A percentile compares a stretch with the other conserved stretches of the same genome.
Conservation (phyloP, 192 early-diverging fungal species). For the Obelidium mucronatum region DNA sequence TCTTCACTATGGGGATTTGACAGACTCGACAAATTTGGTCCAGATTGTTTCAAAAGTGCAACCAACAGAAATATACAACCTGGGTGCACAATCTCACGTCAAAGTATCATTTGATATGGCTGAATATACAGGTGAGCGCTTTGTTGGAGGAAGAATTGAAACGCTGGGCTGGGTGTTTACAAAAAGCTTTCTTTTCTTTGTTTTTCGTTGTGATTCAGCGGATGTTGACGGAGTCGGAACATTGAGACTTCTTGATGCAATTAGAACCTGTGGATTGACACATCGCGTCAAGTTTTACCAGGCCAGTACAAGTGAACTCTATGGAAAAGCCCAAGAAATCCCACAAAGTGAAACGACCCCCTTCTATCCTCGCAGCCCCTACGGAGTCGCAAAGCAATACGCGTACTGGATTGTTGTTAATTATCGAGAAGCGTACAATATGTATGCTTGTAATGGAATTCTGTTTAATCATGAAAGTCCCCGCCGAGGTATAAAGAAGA, state of each 20-base stretch:
- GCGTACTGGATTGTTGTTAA: slow-evolving; percentile 84
- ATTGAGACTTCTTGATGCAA: slow-evolving; percentile 78
- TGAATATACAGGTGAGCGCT: slow-evolving; percentile 74
- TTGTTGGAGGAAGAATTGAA: too few species aligned
- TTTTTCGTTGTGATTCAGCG: slow-evolving; percentile 15
- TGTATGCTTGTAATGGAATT: slow-evolving; percentile 84
- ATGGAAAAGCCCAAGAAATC: slow-evolving; percentile 78
- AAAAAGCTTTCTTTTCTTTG: too few species aligned
- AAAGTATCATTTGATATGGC: slow-evolving; percentile 72
- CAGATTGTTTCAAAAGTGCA: slow-evolving; percentile 77
- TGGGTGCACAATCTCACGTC: slow-evolving; percentile 74
- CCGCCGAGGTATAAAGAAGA: slow-evolving; percentile 57
- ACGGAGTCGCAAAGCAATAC: slow-evolving; percentile 83
- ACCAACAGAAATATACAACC: slow-evolving; percentile 80
- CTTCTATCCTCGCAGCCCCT: slow-evolving; percentile 83
- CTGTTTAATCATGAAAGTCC: slow-evolving; percentile 83
- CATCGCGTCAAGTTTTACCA: slow-evolving; percentile 64
- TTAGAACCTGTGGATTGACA: slow-evolving; percentile 75
- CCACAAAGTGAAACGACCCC: slow-evolving; percentile 83
- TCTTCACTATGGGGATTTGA: slow-evolving; percentile 81
- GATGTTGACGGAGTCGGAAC: slow-evolving; percentile 83
- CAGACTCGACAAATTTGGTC: slow-evolving; percentile 78
- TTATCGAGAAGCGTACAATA: slow-evolving; percentile 80
- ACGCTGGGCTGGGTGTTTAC: too few species aligned
- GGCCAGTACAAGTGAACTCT: slow-evolving; percentile 78